Conservation (phyloP, 805 yeast species). For the Candida boleticola region DNA sequence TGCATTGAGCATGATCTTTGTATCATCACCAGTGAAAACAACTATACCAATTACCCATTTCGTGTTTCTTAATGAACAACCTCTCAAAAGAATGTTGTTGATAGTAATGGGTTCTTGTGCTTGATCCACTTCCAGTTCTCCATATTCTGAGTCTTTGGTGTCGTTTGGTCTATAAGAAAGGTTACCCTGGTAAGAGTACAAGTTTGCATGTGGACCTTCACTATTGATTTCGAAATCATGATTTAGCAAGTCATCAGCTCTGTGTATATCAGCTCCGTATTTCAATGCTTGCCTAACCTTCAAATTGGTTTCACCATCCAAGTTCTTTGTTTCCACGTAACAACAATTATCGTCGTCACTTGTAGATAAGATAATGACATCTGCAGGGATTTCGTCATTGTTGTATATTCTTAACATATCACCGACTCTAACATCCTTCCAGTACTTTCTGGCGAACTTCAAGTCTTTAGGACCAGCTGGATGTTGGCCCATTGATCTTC, state of each 20-base stretch:
- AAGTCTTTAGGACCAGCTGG: conserved; percentile 17
- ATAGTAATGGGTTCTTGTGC: conserved; percentile 64
- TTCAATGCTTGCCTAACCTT: conserved; percentile 75
- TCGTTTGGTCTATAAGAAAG: conserved; percentile 24
- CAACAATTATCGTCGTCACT: conserved; percentile 70
- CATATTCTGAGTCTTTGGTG: conserved; percentile 3
- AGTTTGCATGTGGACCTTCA: conserved; percentile 80
- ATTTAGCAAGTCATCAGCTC: conserved; percentile 35
- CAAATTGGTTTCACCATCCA: conserved; percentile 57
- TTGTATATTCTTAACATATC: conserved; percentile 65
- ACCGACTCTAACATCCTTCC: conserved; percentile 78
- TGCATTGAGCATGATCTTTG: conserved; percentile 78
- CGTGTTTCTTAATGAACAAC: conserved; percentile 75
- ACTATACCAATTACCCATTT: conserved; percentile 82
- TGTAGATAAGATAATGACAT: conserved; percentile 62
- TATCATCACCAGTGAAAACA: conserved; percentile 72
- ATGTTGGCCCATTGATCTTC: conserved; percentile 6
- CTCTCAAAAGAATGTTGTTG: conserved; percentile 69
- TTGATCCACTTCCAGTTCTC: conserved; percentile 11
- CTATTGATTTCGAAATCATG: conserved; percentile 68
- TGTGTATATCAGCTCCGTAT: conserved; percentile 46
- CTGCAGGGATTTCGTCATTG: conserved; percentile 80
- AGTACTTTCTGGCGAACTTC: conserved; percentile 35
- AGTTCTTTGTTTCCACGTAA: conserved; percentile 52
- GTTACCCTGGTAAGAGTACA: conserved; percentile 76